Conservation (phyloP, 257 asterid species). For the Solanum chmielewskii region DNA sequence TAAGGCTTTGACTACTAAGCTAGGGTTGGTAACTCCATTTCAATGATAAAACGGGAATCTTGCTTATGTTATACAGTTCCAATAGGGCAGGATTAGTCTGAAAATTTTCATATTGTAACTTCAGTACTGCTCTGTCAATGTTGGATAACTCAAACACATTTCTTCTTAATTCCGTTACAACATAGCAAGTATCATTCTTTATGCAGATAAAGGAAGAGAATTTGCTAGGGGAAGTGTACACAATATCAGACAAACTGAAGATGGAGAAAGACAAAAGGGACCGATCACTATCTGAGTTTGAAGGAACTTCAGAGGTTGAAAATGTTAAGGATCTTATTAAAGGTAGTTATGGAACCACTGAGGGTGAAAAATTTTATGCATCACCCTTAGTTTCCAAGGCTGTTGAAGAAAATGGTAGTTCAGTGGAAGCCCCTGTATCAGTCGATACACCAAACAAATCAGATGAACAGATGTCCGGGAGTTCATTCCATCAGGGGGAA, state of each 20-base stretch:
- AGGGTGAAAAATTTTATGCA: background rate
- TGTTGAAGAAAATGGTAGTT: constrained; percentile 1
- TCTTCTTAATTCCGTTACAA: background rate
- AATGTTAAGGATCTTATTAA: background rate
- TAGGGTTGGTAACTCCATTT: background rate
- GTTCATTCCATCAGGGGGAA: background rate
- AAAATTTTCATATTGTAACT: background rate
- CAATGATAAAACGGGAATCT: background rate
- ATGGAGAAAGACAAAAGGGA: background rate
- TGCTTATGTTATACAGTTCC: background rate
- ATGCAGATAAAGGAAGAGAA: background rate
- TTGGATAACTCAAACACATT: background rate
- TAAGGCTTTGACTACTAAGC: background rate
- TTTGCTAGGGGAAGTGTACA: background rate
- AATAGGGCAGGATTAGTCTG: background rate
- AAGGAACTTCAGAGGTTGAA: background rate
- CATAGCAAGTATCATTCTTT: background rate
- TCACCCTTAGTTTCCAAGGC: constrained; percentile 1
- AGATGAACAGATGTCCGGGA: background rate
- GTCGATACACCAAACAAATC: background rate
- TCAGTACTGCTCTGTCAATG: background rate
- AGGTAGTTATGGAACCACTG: background rate
- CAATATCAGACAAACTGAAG: background rate
- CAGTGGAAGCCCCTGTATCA: background rate
- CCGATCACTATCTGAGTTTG: background rate